Conservation (phyloP, 2,329 filamentous ascomycete species). For the Colletotrichum sp. region DNA sequence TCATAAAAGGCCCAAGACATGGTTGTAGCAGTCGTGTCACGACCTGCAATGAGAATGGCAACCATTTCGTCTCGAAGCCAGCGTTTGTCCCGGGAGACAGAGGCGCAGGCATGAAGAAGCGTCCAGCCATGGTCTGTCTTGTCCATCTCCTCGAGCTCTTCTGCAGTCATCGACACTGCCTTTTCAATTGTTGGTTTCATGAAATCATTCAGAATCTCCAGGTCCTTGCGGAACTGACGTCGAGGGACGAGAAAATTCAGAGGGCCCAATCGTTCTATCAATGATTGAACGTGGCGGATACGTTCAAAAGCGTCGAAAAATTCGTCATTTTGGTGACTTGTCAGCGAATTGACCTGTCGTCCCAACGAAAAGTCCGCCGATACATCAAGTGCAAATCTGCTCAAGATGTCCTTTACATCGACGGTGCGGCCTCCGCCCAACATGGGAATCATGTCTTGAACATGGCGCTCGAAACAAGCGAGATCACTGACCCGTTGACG, state of each 20-base stretch:
- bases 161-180: slow-evolving; percentile 48
- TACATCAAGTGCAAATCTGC: slow-evolving; percentile 65
- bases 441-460: slow-evolving; percentile 61
- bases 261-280: slow-evolving; percentile 46
- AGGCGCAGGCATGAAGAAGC: slow-evolving; percentile 77
- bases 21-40: slow-evolving; percentile 58
- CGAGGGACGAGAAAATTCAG: slow-evolving; percentile 64
- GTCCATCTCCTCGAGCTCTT: slow-evolving; percentile 72
- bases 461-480: slow-evolving; percentile 63
- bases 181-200: slow-evolving; percentile 72
- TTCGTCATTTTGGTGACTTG: slow-evolving; percentile 57
- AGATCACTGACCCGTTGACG: slow-evolving; percentile 53
- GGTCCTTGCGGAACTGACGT: slow-evolving; percentile 60
- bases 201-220: slow-evolving; percentile 71
- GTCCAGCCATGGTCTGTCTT: slow-evolving; percentile 59
- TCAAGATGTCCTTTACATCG: slow-evolving; percentile 53
- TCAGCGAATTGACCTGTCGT: slow-evolving; percentile 50
- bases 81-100: slow-evolving; percentile 66
- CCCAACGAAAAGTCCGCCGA: slow-evolving; percentile 73
- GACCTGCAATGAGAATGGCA: slow-evolving; percentile 65
- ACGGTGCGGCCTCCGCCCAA: slow-evolving; percentile 57
- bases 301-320: slow-evolving; percentile 69
- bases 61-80: slow-evolving; percentile 79
- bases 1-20: slow-evolving; percentile 52
- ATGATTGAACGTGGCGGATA: slow-evolving; percentile 66